Conservation (phyloP, 2,329 filamentous ascomycete genomes). For the Coccinonectria pachysandricola region DNA sequence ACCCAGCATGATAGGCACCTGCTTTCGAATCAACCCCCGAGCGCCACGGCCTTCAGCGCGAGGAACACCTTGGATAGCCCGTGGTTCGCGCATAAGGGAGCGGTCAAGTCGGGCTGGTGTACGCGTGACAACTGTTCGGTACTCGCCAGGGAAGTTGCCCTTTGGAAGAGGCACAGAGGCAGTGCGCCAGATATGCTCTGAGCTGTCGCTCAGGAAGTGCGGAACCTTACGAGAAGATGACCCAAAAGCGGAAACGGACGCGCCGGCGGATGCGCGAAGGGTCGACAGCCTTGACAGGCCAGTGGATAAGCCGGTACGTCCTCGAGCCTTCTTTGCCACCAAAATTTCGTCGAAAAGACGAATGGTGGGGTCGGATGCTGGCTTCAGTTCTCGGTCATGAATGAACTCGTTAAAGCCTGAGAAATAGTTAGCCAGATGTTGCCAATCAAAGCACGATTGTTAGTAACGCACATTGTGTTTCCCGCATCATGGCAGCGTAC, state of each 20-base stretch:
- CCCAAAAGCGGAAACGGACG: conserved; percentile 29
- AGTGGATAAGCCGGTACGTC: conserved; percentile 54
- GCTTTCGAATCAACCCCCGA: conserved; percentile 43
- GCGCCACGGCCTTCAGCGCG: conserved; percentile 42
- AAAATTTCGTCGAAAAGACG: conserved; percentile 80
- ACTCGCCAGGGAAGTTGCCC: conserved; percentile 53
- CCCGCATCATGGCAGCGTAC: conserved; percentile 52
- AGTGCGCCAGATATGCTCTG: conserved; percentile 72
- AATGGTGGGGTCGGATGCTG: conserved; percentile 52
- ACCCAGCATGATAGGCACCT: conserved; percentile 41
- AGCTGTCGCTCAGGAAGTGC: conserved; percentile 59
- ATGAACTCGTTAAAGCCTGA: conserved; percentile 69
- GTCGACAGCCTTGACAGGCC: conserved; percentile 54
- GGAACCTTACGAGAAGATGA: conserved; percentile 33
- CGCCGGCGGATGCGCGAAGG: conserved; percentile 45
- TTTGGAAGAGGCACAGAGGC: conserved; percentile 50
- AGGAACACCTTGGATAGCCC: conserved; percentile 82
- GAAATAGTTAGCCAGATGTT: too few relatives aligned
- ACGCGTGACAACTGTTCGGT: conserved; percentile 48
- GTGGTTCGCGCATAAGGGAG: conserved; percentile 81
- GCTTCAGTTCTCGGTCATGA: conserved; percentile 62
- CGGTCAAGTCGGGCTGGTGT: conserved; percentile 78
- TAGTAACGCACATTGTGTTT: conserved; percentile 48
- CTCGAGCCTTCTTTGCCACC: conserved; percentile 61
- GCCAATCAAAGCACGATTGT: too few relatives aligned